Conservation (phyloP, 2,329 filamentous ascomycete species). For the Colletotrichum sp. region DNA sequence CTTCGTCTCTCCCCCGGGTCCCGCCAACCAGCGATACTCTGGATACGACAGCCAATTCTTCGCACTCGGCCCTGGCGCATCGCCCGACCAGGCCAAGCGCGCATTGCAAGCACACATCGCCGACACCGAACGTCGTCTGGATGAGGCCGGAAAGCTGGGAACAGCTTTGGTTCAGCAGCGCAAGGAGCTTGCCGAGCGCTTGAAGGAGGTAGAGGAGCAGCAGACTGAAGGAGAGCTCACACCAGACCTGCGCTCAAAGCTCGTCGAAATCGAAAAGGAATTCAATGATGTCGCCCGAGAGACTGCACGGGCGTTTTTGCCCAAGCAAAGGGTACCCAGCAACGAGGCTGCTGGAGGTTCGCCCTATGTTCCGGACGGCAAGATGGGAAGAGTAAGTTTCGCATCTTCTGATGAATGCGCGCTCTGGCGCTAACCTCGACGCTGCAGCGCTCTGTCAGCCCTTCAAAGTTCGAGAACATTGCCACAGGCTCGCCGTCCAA, state of each 20-base stretch:
- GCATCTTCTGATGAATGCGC: background rate
- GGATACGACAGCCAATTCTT: slow-evolving; percentile 84
- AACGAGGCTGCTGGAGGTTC: slow-evolving; percentile 62
- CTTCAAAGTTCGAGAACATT: slow-evolving; percentile 82
- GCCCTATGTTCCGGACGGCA: slow-evolving; percentile 58
- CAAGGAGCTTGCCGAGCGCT: slow-evolving; percentile 78
- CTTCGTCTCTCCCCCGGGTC: slow-evolving; percentile 56
- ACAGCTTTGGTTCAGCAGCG: slow-evolving; percentile 88
- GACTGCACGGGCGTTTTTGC: slow-evolving; percentile 85
- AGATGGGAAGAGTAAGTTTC: slow-evolving; percentile 55
- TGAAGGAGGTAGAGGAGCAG: slow-evolving; percentile 84
- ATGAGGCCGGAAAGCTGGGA: slow-evolving; percentile 89
- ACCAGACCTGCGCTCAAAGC: slow-evolving; percentile 80
- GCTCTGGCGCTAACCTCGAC: background rate
- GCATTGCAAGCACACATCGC: slow-evolving; percentile 90
- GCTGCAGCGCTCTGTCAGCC: slow-evolving; percentile 69
- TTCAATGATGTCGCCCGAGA: slow-evolving; percentile 94
- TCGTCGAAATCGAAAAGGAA: slow-evolving; percentile 89
- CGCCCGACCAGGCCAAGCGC: slow-evolving; percentile 85
- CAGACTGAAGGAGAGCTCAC: slow-evolving; percentile 79
- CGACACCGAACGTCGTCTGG: slow-evolving; percentile 89
- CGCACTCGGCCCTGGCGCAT: slow-evolving; percentile 75
- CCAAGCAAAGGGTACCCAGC: slow-evolving; percentile 81
- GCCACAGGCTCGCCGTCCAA: slow-evolving; percentile 89
- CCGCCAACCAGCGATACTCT: slow-evolving; percentile 73